Evolutionary conservation across 2,329 filamentous ascomycete genomes (phyloP).

Genomic region (Colletotrichum higginsianum): DNA sequence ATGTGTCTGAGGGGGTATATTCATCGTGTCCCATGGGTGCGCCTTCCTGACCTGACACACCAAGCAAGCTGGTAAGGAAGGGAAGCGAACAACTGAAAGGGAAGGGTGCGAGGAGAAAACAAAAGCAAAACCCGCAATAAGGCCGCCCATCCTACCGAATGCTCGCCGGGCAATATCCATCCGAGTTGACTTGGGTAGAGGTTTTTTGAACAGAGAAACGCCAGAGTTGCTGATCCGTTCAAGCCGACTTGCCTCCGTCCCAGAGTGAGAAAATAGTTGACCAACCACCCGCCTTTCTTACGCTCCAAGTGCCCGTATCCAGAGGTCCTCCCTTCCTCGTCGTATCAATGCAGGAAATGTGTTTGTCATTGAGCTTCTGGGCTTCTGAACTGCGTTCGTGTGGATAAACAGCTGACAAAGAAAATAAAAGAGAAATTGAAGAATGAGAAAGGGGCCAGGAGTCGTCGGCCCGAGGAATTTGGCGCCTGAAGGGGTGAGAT

Average conservation of each 20-base stretch:
- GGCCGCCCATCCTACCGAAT: slow-evolving; percentile 16
- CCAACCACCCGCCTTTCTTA: slow-evolving; percentile 23
- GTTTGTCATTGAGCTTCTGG: slow-evolving; percentile 23
- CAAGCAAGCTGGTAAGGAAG: slow-evolving; percentile 4
- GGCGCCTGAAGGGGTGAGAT: not conserved
- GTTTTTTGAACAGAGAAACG: slow-evolving; percentile 31
- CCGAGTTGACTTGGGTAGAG: slow-evolving; percentile 2
- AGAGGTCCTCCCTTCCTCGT: slow-evolving; percentile 32
- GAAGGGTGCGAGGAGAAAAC: not conserved
- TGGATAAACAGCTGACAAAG: slow-evolving; percentile 14
- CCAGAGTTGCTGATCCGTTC: slow-evolving; percentile 12
- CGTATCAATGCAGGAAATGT: slow-evolving; percentile 29
- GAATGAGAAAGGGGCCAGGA: not conserved
- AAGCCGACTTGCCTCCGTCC: slow-evolving; percentile 20
- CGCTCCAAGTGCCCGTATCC: slow-evolving; percentile 31
- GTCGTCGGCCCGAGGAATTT: too few species aligned
- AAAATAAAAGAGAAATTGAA: slow-evolving; percentile 16
- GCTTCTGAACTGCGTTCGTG: slow-evolving; percentile 28
- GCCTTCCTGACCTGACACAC: slow-evolving; percentile 14
- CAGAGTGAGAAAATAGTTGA: slow-evolving; percentile 21
- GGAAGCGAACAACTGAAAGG: slow-evolving; percentile 1
- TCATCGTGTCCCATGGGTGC: slow-evolving; percentile 34
- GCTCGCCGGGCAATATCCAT: not conserved
- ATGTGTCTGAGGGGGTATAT: slow-evolving; percentile 39
- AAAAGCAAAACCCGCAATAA: slow-evolving; percentile 11